Base-by-base conservation (phyloP, 352 stramenopile species). In the Pythium oligandrum region DNA sequence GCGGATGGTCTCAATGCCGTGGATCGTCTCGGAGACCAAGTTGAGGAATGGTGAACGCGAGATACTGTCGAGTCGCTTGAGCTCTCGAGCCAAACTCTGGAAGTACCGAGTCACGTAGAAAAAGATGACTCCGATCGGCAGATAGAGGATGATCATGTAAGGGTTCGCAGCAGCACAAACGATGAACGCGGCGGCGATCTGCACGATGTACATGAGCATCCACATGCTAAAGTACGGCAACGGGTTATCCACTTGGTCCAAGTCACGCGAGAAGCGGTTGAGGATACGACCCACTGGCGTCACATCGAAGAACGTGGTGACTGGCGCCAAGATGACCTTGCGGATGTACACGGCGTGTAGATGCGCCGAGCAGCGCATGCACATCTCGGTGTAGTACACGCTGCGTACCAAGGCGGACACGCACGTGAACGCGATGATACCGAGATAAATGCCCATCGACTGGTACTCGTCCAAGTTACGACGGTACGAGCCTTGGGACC, bases 21-120 rank as follows among this genome's bases (percentile, higher is more conserved):
- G 46, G n/a, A n/a, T n/a, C n/a, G n/a, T n/a, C n/a, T n/a, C n/a
- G n/a, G n/a, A n/a, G n/a, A n/a, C n/a, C n/a, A 96, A 69, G 3
- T 78, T 73, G 66, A 96, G 97, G 34, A 98, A 86, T n/a, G 93
- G 93, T 36, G 78, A 70, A 33, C 62, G 55, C 11, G 54, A 64
- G 43, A 97, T 56, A 6, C 79, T 83, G 61, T 98, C 93, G n/a
- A 98, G 68, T n/a, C 93, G 74, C 65, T 97, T 95, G 4, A 97
- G 63, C 57, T 97, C 90, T 10, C 67, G 57, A 59, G 75, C 51
- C 4, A 56, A 74, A 26, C 53, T 53, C 37, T 90, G 66, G 60
- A 91, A 95, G 52, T 95, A 96, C 33, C 80, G 82, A 60, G 56
- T 47, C 33, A 57, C 38, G 26, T 42, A 57, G 48, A 57, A 62